Conservation (phyloP, 768 basidiomycete genomes). For the Amanita subjunquillea region DNA sequence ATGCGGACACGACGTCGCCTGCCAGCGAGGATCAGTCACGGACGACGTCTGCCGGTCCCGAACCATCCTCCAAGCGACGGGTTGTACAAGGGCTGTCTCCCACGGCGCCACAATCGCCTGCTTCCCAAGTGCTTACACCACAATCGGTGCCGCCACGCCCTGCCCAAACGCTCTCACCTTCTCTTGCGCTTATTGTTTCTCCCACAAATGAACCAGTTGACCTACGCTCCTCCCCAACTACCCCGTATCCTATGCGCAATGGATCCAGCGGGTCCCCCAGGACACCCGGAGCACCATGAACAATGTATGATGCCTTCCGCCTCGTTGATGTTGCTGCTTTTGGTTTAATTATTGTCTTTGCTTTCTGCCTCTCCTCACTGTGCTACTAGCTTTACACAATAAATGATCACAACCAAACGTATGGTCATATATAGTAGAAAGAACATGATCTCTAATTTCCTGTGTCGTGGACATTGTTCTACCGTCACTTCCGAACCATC, state of each 20-base stretch:
- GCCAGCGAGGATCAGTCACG: background rate
- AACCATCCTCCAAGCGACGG: constrained; percentile 23
- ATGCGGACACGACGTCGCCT: constrained; percentile 20
- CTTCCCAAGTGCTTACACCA: background rate
- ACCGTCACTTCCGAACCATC: constrained; percentile 38
- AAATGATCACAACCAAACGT: constrained; percentile 1
- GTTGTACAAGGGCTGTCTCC: constrained; percentile 21
- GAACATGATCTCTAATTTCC: background rate
- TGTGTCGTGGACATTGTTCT: constrained; percentile 8
- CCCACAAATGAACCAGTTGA: constrained; percentile 28
- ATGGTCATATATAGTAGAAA: constrained; percentile 1
- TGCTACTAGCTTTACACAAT: constrained; percentile 6
- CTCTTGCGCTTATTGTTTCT: constrained; percentile 55
- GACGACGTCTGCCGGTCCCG: background rate
- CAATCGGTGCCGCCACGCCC: constrained; percentile 12
- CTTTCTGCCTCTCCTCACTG: background rate
- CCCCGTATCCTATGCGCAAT: constrained; percentile 1
- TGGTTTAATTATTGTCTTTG: constrained; percentile 4
- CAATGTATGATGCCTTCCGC: background rate
- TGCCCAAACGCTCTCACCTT: constrained; percentile 47
- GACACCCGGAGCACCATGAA: constrained; percentile 2
- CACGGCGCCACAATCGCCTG: constrained; percentile 12
- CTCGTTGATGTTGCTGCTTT: background rate
- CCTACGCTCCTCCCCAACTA: background rate
- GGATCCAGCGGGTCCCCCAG: background rate